Evolutionary conservation across 805 yeast genomes (phyloP).

Genomic region (Isabelozyma heimii): DNA sequence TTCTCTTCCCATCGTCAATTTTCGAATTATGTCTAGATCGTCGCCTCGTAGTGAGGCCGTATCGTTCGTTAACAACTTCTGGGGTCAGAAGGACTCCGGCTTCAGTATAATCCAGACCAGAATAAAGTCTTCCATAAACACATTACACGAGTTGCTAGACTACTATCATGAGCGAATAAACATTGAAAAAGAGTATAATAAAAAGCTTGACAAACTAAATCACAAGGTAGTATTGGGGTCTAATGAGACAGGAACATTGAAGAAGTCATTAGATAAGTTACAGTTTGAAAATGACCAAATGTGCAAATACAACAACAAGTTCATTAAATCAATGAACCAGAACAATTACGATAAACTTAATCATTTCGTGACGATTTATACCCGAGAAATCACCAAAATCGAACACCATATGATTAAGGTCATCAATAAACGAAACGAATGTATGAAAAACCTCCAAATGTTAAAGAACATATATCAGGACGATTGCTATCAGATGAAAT

Average conservation of each 20-base stretch:
- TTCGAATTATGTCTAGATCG: constrained; percentile 2
- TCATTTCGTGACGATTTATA: constrained; percentile 49
- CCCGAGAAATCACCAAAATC: constrained; percentile 52
- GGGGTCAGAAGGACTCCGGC: constrained; percentile 71
- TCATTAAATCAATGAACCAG: constrained; percentile 49
- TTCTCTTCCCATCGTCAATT: not conserved
- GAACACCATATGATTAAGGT: constrained; percentile 58
- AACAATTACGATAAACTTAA: constrained; percentile 48
- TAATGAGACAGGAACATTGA: constrained; percentile 58
- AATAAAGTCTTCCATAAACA: constrained; percentile 57
- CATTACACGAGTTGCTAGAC: constrained; percentile 39
- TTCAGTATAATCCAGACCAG: constrained; percentile 52
- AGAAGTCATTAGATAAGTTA: constrained; percentile 57
- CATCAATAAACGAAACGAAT: constrained; percentile 41
- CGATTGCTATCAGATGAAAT: constrained; percentile 58
- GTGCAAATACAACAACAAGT: constrained; percentile 54
- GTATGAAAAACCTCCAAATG: constrained; percentile 33
- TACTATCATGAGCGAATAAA: constrained; percentile 43
- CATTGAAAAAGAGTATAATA: constrained; percentile 73
- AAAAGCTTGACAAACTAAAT: constrained; percentile 51
- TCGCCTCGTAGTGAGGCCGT: constrained; percentile 8
- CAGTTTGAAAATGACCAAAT: constrained; percentile 57
- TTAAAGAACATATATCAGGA: constrained; percentile 50
- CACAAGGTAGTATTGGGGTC: constrained; percentile 47
- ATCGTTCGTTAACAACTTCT: constrained; percentile 45